Percentiles rank a stretch among this genome's conserved stretches.
phyloP scores from a whole-genome alignment of 768 basidiomycete species.

The Lentinula raphanica region DNA sequence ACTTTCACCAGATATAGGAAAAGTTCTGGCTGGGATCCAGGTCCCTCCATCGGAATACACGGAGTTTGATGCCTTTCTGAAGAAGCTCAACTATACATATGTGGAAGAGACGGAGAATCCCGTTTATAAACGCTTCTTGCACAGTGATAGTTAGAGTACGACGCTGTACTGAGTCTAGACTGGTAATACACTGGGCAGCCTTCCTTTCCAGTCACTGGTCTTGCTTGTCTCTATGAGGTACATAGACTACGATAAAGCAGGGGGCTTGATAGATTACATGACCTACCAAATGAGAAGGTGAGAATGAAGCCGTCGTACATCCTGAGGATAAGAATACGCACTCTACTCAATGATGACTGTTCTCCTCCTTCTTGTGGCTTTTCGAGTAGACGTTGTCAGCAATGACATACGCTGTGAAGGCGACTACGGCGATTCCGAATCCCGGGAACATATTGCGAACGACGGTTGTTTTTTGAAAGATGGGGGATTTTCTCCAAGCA shows the following conservation, averaged over 20 bases:
- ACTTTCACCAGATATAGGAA: constrained; percentile 68
- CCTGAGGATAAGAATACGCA: background rate
- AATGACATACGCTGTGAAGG: constrained; percentile 87
- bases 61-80: constrained; percentile 71
- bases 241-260: background rate
- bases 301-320: background rate
- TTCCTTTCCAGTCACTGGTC: background rate
- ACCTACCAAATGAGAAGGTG: too few relatives aligned
- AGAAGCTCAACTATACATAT: constrained; percentile 77
- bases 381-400: constrained; percentile 68
- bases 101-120: constrained; percentile 92
- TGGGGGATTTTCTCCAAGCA: constrained; percentile 87
- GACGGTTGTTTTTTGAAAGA: constrained; percentile 84
- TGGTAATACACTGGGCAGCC: background rate
- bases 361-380: constrained; percentile 20
- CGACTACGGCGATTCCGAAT: constrained; percentile 87
- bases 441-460: constrained; percentile 91
- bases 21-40: constrained; percentile 90
- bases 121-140: constrained; percentile 72
- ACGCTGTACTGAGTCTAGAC: background rate
- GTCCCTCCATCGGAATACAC: constrained; percentile 66
- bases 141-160: background rate
- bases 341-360: constrained; percentile 9
- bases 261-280: background rate
- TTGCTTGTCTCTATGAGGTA: background rate